Evolutionary conservation across 2,329 filamentous ascomycete genomes (phyloP), one percentile per base, ranked within the genome.

Genomic region (Blastomyces emzantsi): DNA sequence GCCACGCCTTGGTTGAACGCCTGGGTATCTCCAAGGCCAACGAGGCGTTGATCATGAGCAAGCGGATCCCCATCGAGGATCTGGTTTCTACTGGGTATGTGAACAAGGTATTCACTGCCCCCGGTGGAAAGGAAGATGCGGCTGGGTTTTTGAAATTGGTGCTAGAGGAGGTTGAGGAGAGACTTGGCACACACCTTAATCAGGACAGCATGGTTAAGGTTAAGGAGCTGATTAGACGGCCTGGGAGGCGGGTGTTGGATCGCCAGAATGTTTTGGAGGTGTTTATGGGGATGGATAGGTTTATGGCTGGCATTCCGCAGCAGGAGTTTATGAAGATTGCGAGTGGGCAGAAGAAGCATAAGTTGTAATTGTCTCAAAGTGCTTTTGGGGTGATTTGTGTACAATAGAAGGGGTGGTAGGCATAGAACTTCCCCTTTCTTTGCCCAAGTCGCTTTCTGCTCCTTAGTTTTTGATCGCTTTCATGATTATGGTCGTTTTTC

Each of bases 21-120:
- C 81, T 97, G 30, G 94, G 94, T 0, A 83, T 91, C 60, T 80
- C 84, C 64, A 90, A 90, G 73, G 92, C 92, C 11, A 96, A 95
- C 72, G 94, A 97, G 81, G 93, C 94, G 15, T 82, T 97, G 15
- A 87, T 99, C 68, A 94, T 96, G 88, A 92, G 89, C 71, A 90
- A 89, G 75, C 83, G 87, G 55, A 90, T 97, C 69, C 74, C 81
- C 0, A 84, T 85, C 39, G 84, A 87, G 30, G 91, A 96, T 72
- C 81, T 97, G 39, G 80, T 92, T 66, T 78, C 82, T 9, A 83
- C 85, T 2, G 92, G 93, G 0, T 97, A 91, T 71, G 90, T 95
- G 55, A 97, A 97, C 71, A 89, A 88, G 75, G 82, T 96, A 19
- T 89, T 97, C 68, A 78, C 79, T 15, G 78, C 80, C 45, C 79